Percentiles rank a stretch among this genome's conserved stretches.
These are phyloP conservation scores for Melampsora larici-populina DNA, from an alignment of 1,284 basidiomycete species.

Conservation along the genomic window DNA sequence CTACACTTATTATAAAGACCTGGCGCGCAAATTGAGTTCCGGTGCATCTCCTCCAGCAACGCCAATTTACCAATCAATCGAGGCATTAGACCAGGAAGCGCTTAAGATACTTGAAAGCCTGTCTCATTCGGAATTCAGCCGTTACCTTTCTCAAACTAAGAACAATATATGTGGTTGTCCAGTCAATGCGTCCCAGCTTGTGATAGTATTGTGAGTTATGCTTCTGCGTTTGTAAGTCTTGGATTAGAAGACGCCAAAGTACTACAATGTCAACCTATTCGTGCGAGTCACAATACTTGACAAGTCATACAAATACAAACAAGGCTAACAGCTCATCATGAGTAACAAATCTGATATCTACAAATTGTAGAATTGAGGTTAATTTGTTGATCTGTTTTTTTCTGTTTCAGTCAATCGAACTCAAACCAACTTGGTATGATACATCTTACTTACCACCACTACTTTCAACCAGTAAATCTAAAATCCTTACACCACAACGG, in stretches of 20 bases:
- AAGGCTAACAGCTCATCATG: not conserved
- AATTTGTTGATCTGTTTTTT: not conserved
- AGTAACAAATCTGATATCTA: not conserved
- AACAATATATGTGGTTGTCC: slow-evolving; percentile 98
- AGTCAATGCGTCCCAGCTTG: slow-evolving; percentile 65
- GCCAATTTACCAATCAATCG: slow-evolving; percentile 62
- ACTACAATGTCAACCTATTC: not conserved
- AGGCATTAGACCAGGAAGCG: slow-evolving; percentile 56
- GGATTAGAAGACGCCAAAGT: not conserved
- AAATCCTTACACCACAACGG: not conserved
- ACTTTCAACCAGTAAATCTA: not conserved
- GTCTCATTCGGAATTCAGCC: slow-evolving; percentile 3
- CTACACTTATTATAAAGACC: slow-evolving; percentile 84
- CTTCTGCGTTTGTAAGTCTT: slow-evolving; percentile 68
- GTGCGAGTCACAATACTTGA: not conserved
- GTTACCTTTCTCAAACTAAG: slow-evolving; percentile 73
- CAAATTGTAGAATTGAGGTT: not conserved
- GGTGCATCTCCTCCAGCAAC: slow-evolving; percentile 60
- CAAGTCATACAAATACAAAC: not conserved
- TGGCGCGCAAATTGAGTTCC: slow-evolving; percentile 51
- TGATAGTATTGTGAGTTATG: slow-evolving; percentile 93
- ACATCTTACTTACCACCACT: slow-evolving; percentile 19
- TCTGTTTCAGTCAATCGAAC: slow-evolving; percentile 6
- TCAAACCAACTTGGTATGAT: slow-evolving; percentile 37
- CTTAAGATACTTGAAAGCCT: slow-evolving; percentile 3